phyloP scores from a whole-genome alignment of 768 basidiomycete species.

The Boletus rubroflammeus region DNA sequence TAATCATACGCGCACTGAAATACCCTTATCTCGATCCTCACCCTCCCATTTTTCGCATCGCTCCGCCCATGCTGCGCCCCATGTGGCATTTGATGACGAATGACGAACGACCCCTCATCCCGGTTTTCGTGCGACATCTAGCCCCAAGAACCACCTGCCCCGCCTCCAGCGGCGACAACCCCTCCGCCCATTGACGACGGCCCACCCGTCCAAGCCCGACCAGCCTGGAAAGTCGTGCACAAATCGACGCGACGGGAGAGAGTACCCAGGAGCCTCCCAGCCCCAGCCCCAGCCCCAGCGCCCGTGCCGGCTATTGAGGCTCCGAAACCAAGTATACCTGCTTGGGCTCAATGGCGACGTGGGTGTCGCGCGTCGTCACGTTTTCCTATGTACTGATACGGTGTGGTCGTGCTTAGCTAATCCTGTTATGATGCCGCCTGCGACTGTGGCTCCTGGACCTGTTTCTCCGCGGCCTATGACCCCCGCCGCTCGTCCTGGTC shows the following conservation, averaged over 20 bases:
- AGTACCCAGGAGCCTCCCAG: slow-evolving; percentile 40
- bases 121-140: slow-evolving; percentile 3
- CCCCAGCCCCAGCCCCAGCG: slow-evolving; percentile 33
- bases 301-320: slow-evolving; percentile 39
- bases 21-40: background rate
- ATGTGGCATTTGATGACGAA: background rate
- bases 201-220: slow-evolving; percentile 49
- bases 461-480: slow-evolving; percentile 34
- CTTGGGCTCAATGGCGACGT: slow-evolving; percentile 89
- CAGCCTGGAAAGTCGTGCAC: slow-evolving; percentile 72
- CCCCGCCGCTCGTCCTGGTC: slow-evolving; percentile 54
- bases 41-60: background rate
- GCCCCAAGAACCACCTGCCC: slow-evolving; percentile 36
- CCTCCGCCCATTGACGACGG: slow-evolving; percentile 47
- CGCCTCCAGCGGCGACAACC: slow-evolving; percentile 37
- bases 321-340: slow-evolving; percentile 55
- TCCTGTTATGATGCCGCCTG: slow-evolving; percentile 57
- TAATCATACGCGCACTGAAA: background rate
- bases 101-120: background rate
- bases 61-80: too few relatives aligned
- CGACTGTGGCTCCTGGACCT: slow-evolving; percentile 35
- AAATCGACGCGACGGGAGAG: slow-evolving; percentile 57
- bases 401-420: slow-evolving; percentile 46
- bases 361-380: background rate
- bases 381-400: background rate